Conservation (phyloP, 148 eudicot species). For the Camellia lanceoleosa region DNA sequence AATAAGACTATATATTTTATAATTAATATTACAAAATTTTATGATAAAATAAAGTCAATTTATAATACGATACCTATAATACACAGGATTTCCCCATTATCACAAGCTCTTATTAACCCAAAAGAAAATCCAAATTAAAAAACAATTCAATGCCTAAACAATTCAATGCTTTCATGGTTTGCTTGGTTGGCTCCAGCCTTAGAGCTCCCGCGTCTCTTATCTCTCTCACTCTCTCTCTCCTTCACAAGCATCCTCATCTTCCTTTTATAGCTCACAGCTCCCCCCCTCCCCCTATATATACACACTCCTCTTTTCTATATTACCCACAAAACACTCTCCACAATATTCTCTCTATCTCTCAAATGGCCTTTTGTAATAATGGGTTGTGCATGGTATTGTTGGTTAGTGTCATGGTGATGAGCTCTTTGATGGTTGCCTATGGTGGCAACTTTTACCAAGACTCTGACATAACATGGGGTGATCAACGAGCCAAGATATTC, state of each 20-base stretch:
- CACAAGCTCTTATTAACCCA: no score
- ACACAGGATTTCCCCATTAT: no score
- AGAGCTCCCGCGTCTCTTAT: neutral
- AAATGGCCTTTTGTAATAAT: constrained; percentile 16
- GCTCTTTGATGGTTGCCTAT: constrained; percentile 18
- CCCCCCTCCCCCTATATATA: constrained; percentile 12
- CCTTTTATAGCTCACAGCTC: neutral
- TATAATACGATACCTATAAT: no score
- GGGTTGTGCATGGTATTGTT: constrained; percentile 18
- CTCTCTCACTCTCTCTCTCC: neutral
- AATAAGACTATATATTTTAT: no score
- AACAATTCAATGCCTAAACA: neutral
- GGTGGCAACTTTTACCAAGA: constrained; percentile 24
- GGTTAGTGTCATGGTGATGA: constrained; percentile 17
- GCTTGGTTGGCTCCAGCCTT: constrained; percentile 30
- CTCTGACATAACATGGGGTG: constrained; percentile 46
- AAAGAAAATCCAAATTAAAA: neutral
- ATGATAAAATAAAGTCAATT: no score
- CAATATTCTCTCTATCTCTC: neutral
- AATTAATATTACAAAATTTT: no score
- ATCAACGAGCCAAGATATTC: constrained; percentile 40
- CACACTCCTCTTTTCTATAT: neutral
- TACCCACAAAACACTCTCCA: neutral
- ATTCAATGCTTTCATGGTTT: constrained; percentile 10
- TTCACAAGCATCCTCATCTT: constrained; percentile 11